A percentile compares a stretch with the other conserved stretches of the same genome.
phyloP scores from a whole-genome alignment of 2,329 filamentous ascomycete genomes.

The Graphilbum fragrans region DNA sequence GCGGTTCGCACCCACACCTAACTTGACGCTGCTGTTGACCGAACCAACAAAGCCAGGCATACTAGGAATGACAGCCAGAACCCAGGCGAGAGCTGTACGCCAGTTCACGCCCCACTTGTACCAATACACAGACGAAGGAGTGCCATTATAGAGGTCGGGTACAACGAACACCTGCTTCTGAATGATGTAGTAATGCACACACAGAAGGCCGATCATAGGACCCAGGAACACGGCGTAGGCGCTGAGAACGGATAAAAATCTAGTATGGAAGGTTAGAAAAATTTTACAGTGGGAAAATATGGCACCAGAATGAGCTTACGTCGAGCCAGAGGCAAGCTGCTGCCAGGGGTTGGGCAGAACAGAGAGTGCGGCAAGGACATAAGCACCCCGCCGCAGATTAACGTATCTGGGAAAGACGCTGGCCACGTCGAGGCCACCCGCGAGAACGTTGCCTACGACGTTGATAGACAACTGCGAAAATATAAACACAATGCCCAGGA shows the following conservation, averaged over 20 bases:
- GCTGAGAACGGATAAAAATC: background rate
- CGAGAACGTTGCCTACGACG: slow-evolving; percentile 33
- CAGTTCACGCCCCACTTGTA: background rate
- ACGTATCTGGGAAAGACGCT: slow-evolving; percentile 38
- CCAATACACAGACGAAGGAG: background rate
- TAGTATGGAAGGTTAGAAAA: background rate
- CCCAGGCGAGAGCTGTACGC: background rate
- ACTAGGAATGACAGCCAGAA: background rate
- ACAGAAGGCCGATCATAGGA: background rate
- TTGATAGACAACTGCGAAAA: slow-evolving; percentile 32
- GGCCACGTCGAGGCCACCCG: slow-evolving; percentile 42
- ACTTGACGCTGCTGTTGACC: background rate
- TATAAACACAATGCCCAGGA: slow-evolving; percentile 29
- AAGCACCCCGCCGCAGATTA: slow-evolving; percentile 40
- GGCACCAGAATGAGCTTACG: background rate
- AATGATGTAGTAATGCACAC: background rate
- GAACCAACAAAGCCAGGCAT: background rate
- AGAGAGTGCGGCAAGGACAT: background rate
- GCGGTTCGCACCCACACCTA: background rate
- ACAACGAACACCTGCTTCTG: background rate
- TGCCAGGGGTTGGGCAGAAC: background rate
- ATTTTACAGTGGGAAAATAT: background rate
- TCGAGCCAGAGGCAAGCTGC: background rate
- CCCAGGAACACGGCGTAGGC: background rate
- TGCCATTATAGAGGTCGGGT: background rate